Percentiles rank a stretch among this genome's conserved stretches.
Evolutionary conservation across 2,329 filamentous ascomycete species (phyloP).

Genomic region (Graphiopsis chlorocephala): DNA sequence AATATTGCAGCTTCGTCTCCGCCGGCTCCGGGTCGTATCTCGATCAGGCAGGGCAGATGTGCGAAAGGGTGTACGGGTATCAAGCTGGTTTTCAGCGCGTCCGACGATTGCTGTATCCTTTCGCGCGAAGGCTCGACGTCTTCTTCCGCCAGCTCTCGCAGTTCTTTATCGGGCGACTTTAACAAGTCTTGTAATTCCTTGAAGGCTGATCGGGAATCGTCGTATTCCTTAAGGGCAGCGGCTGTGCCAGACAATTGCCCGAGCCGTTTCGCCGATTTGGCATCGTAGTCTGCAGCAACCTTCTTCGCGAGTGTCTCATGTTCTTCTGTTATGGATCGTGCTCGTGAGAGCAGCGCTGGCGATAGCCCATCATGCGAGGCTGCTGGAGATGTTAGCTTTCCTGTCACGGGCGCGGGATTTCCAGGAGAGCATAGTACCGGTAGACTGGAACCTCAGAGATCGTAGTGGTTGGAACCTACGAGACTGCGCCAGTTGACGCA

Average conservation of each 20-base stretch:
- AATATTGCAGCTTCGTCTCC: conserved; percentile 91
- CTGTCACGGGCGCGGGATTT: neutral
- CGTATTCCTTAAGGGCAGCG: conserved; percentile 55
- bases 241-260: conserved; percentile 55
- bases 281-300: conserved; percentile 55
- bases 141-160: conserved; percentile 58
- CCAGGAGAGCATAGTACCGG: neutral
- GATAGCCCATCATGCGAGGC: conserved; percentile 39
- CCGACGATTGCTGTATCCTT: conserved; percentile 61
- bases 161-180: conserved; percentile 53
- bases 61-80: conserved; percentile 89
- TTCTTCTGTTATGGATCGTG: conserved; percentile 54
- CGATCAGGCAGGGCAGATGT: conserved; percentile 82
- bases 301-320: conserved; percentile 53
- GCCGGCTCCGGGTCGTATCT: conserved; percentile 88
- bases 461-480: conserved; percentile 5
- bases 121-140: conserved; percentile 68
- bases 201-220: conserved; percentile 57
- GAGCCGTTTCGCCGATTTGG: conserved; percentile 54
- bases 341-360: conserved; percentile 54
- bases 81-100: conserved; percentile 70
- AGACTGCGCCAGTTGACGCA: conserved; percentile 6
- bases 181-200: conserved; percentile 74
- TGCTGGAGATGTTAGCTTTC: conserved; percentile 4
- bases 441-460: neutral